Conservation (phyloP, 164 flowering plant genomes). For the Echeveria elegans region DNA sequence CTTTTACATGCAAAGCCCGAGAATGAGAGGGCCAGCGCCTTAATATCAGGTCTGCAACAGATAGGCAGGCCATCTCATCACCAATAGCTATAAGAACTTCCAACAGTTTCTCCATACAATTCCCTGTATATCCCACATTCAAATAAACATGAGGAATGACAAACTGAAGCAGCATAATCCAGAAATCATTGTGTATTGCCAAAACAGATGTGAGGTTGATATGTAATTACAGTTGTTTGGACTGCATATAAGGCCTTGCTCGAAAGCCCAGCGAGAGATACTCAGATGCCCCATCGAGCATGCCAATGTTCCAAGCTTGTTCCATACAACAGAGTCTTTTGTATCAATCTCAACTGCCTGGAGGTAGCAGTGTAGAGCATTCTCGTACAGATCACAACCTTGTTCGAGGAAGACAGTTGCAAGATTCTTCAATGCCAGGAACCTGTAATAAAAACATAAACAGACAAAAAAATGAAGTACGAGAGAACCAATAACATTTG, state of each 20-base stretch:
- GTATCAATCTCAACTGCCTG: slow-evolving; percentile 95
- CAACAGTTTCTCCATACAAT: slow-evolving; percentile 97
- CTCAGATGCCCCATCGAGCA: slow-evolving; percentile 88
- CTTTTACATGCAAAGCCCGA: slow-evolving; percentile 88
- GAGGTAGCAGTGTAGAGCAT: slow-evolving; percentile 77
- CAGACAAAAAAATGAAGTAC: background rate
- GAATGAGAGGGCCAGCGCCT: slow-evolving; percentile 95
- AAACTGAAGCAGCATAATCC: background rate
- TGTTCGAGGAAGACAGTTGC: slow-evolving; percentile 84
- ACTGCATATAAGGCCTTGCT: slow-evolving; percentile 93
- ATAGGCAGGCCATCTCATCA: slow-evolving; percentile 89
- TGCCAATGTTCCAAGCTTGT: slow-evolving; percentile 84
- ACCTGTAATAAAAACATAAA: slow-evolving; percentile 37
- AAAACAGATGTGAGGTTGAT: background rate
- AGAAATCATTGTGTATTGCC: background rate
- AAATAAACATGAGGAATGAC: background rate
- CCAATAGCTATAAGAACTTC: slow-evolving; percentile 97
- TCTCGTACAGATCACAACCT: slow-evolving; percentile 69
- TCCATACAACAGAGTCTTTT: slow-evolving; percentile 95
- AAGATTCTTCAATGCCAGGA: slow-evolving; percentile 87
- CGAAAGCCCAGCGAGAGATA: slow-evolving; percentile 98
- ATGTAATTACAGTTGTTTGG: slow-evolving; percentile 80
- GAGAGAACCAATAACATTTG: too few species aligned
- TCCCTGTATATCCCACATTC: slow-evolving; percentile 43
- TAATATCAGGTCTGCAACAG: slow-evolving; percentile 80